phyloP scores from a whole-genome alignment of 1,284 basidiomycete species.

The Hymenochaete sp. region DNA sequence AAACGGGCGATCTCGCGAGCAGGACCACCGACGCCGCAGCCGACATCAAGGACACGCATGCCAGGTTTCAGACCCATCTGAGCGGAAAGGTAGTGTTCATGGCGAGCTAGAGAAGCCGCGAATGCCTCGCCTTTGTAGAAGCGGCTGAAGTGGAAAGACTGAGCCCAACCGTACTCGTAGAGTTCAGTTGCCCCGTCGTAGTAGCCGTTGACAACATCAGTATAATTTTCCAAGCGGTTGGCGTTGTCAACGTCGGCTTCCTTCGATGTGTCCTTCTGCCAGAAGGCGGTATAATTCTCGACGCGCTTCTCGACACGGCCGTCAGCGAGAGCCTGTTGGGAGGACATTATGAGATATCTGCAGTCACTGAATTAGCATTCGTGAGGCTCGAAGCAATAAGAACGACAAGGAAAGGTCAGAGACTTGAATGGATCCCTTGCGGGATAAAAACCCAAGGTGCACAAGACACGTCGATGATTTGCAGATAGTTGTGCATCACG shows the following conservation, averaged over 20 bases:
- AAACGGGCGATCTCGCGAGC: slow-evolving; percentile 94
- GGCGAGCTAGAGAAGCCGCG: slow-evolving; percentile 76
- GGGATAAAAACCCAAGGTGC: slow-evolving; percentile 52
- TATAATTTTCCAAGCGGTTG: slow-evolving; percentile 79
- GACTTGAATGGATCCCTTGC: slow-evolving; percentile 73
- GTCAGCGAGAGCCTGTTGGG: slow-evolving; percentile 40
- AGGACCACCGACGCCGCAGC: slow-evolving; percentile 96
- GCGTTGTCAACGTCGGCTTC: slow-evolving; percentile 66
- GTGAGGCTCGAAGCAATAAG: background rate
- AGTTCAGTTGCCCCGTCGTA: slow-evolving; percentile 96
- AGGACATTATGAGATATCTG: slow-evolving; percentile 24
- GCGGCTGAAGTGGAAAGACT: slow-evolving; percentile 96
- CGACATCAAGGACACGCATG: slow-evolving; percentile 96
- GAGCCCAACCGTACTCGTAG: slow-evolving; percentile 94
- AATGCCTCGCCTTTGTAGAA: slow-evolving; percentile 97
- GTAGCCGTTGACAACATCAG: slow-evolving; percentile 94
- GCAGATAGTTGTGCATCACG: slow-evolving; percentile 29
- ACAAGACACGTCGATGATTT: slow-evolving; percentile 46
- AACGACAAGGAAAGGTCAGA: slow-evolving; percentile 36
- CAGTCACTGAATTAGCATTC: background rate
- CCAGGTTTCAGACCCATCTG: slow-evolving; percentile 78
- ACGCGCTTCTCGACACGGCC: slow-evolving; percentile 79
- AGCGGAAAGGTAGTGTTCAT: slow-evolving; percentile 94
- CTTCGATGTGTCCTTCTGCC: slow-evolving; percentile 78
- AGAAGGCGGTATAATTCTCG: slow-evolving; percentile 88